Conservation (phyloP, 139 green algal species). For the Asterochloris sp. region DNA sequence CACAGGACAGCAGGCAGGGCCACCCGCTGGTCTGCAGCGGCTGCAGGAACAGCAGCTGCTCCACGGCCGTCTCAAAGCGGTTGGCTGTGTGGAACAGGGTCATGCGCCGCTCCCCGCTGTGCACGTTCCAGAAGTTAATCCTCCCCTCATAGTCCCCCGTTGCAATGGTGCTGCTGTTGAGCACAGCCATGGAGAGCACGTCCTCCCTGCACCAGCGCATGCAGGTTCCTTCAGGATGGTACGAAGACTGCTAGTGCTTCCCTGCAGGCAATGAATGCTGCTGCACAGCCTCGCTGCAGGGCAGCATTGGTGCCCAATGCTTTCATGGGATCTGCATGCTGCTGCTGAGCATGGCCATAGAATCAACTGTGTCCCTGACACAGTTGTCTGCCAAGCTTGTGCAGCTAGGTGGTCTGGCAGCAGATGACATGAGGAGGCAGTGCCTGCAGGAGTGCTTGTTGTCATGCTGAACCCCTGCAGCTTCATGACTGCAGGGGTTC, state of each 20-base stretch:
- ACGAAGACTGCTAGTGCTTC: too few species aligned
- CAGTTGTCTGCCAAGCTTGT: too few species aligned
- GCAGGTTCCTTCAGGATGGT: too few species aligned
- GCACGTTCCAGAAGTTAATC: conserved; percentile 74
- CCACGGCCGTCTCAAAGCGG: conserved; percentile 52
- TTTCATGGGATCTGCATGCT: too few species aligned
- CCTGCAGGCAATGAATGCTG: too few species aligned
- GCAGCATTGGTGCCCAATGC: too few species aligned
- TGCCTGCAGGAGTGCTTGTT: neutral
- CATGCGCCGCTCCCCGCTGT: conserved; percentile 54
- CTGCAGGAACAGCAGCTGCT: conserved; percentile 53
- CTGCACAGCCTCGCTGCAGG: too few species aligned
- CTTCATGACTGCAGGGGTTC: conserved; percentile 3
- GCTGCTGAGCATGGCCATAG: too few species aligned
- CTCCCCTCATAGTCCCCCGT: conserved; percentile 73
- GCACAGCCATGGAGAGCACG: conserved; percentile 59
- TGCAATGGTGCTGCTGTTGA: conserved; percentile 22
- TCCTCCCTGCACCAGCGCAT: conserved; percentile 38
- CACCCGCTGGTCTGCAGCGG: neutral
- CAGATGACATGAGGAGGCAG: too few species aligned
- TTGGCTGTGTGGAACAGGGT: conserved; percentile 49
- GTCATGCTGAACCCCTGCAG: neutral
- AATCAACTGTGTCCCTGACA: too few species aligned
- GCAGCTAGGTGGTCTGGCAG: too few species aligned
- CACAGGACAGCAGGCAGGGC: conserved; percentile 47